Base-by-base conservation (phyloP, 805 yeast species). In the Ogataea nitratoaversa region DNA sequence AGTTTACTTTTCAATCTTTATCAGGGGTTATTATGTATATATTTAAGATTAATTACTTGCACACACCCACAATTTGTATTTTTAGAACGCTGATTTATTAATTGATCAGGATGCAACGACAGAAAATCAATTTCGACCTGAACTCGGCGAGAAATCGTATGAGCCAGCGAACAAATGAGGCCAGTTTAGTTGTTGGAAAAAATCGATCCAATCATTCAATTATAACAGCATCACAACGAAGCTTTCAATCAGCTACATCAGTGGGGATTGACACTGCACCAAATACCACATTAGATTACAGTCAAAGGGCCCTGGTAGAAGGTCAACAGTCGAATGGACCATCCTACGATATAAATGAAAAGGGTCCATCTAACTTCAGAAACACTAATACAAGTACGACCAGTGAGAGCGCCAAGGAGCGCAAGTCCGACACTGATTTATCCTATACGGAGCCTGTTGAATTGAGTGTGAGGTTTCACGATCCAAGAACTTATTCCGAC, bases 391-490 rank as follows among this genome's bases (percentile, higher is more conserved):
- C 12, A 18, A 31, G 19, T 11, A 22, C 25, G 11, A 22, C 30
- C 4, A 12, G 17, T 7, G 20, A 19, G 11, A 19, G 14, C 3
- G 9, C 7, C 24, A 19, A 8, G 2, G 24, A 23, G 14, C 22
- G 19, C 22, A 32, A 19, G 17, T 17, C 27, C 7, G 6, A 22
- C 8, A 19, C 33, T 13, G n/a, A 19, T 7, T 19, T 40, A n/a
- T 5, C 32, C 14, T 31, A 32, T 30, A 36, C 41, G 6, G 65
- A 64, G 36, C 71, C 74, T 0, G 57, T 68, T 2, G 73, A 66
- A 37, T 42, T 74, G 44, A 70, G 72, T 5, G 79, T 63, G 12
- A 52, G 54, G 70, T 72, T 85, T 50, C 97, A 90, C 54, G 96
- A 89, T 46, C 50, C 74, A 4, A 63, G 86, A 19, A 67, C 73